phyloP scores from a whole-genome alignment of 2,329 filamentous ascomycete genomes.

The Ascochyta lentis region DNA sequence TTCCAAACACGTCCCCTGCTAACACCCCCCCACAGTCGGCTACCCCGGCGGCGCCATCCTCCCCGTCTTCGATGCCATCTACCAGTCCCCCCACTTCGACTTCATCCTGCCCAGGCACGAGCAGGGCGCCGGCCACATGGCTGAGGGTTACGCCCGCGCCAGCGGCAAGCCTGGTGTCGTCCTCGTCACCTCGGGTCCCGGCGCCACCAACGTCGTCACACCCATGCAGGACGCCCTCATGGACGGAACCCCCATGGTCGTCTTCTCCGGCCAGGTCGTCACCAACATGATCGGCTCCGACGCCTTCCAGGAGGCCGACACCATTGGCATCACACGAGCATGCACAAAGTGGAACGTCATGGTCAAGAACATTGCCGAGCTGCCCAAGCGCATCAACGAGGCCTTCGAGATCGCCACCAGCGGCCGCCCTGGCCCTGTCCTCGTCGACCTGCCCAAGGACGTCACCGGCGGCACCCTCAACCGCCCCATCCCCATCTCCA shows the following conservation, averaged over 20 bases:
- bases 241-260: constrained; percentile 94
- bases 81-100: constrained; percentile 96
- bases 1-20: constrained; percentile 6
- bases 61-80: constrained; percentile 97
- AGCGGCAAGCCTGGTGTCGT: constrained; percentile 95
- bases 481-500: constrained; percentile 81
- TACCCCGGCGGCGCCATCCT: constrained; percentile 97
- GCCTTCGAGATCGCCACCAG: constrained; percentile 97
- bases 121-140: constrained; percentile 98
- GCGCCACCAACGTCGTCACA: constrained; percentile 94
- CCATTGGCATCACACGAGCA: constrained; percentile 89
- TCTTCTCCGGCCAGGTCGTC: constrained; percentile 92
- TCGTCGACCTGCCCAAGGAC: constrained; percentile 96
- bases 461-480: constrained; percentile 85
- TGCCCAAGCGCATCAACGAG: constrained; percentile 93
- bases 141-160: constrained; percentile 92
- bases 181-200: constrained; percentile 93
- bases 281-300: constrained; percentile 92
- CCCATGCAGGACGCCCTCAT: constrained; percentile 96
- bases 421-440: constrained; percentile 89
- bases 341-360: constrained; percentile 99
- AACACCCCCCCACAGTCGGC: constrained; percentile 52
- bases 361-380: constrained; percentile 93
- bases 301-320: constrained; percentile 95
- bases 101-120: constrained; percentile 96